phyloP scores from a whole-genome alignment of 169 alveolate genomes.

The Amoebophrya sp. region DNA sequence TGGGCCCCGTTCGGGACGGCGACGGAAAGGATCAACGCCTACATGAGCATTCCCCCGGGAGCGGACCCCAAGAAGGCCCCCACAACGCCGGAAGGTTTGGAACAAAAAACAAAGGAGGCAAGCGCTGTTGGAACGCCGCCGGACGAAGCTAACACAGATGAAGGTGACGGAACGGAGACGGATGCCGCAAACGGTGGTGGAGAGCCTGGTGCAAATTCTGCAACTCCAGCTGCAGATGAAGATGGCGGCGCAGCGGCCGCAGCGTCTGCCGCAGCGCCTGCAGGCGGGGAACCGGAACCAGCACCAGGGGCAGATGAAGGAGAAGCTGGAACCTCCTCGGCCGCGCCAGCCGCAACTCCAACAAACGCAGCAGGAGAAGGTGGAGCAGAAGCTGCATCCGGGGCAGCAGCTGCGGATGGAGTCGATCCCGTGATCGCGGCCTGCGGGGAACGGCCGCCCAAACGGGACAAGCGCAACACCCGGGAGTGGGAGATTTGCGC shows the following conservation, averaged over 20 bases:
- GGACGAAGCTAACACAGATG: too few species aligned
- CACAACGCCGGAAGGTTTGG: too few species aligned
- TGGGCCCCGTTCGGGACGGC: neutral
- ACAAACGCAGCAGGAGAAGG: neutral
- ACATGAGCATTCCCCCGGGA: neutral
- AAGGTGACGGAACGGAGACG: too few species aligned
- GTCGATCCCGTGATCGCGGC: too few species aligned
- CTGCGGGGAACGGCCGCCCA: too few species aligned
- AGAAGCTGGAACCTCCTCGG: neutral
- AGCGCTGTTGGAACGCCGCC: too few species aligned
- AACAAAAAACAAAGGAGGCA: too few species aligned
- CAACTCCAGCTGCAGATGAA: neutral
- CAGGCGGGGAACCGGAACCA: neutral
- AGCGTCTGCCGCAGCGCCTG: neutral
- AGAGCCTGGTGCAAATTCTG: neutral
- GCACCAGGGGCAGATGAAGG: neutral
- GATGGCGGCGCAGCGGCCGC: neutral
- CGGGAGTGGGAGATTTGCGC: too few species aligned
- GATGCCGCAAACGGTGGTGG: too few species aligned
- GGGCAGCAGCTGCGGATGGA: neutral
- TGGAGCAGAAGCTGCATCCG: neutral
- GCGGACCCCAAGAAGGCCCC: too few species aligned
- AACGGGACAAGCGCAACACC: too few species aligned
- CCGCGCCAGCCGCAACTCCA: neutral
- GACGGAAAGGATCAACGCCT: neutral